Evolutionary conservation across 306 rosid genomes (phyloP).

Genomic region (Lathyrus oleraceus): DNA sequence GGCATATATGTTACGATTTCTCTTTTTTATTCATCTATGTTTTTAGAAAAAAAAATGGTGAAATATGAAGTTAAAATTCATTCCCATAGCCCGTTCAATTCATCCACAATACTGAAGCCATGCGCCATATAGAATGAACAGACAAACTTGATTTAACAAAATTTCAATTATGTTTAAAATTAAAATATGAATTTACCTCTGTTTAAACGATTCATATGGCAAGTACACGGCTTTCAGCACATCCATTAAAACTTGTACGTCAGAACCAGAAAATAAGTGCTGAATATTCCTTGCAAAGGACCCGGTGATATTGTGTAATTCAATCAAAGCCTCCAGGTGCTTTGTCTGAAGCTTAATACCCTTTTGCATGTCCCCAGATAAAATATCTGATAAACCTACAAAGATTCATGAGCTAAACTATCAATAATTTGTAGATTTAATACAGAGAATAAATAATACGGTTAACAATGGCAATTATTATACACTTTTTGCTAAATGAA

Average conservation of each 20-base stretch:
- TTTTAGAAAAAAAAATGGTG: conserved; percentile 3
- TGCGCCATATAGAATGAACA: conserved; percentile 2
- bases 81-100: conserved; percentile 4
- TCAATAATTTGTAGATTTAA: conserved; percentile 21
- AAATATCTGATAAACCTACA: conserved; percentile 79
- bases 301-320: conserved; percentile 88
- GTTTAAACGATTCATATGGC: conserved; percentile 90
- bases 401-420: conserved; percentile 34
- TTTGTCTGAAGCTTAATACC: conserved; percentile 90
- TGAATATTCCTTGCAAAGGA: conserved; percentile 94
- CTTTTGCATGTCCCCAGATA: conserved; percentile 96
- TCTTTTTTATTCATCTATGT: conserved; percentile 5
- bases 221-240: conserved; percentile 77
- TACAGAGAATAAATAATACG: conserved; percentile 13
- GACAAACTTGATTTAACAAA: conserved; percentile 7
- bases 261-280: conserved; percentile 87
- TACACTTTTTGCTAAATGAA: not conserved
- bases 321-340: conserved; percentile 90
- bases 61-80: conserved; percentile 26
- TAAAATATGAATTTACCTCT: conserved; percentile 58
- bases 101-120: conserved; percentile 7
- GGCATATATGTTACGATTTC: not conserved
- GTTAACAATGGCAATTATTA: conserved; percentile 9
- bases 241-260: conserved; percentile 68
- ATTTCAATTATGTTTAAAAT: not conserved